Evolutionary conservation across 345 rosid species (phyloP), one percentile per base, ranked within the genome.

Genomic region (Eucalyptus polyanthemos): DNA sequence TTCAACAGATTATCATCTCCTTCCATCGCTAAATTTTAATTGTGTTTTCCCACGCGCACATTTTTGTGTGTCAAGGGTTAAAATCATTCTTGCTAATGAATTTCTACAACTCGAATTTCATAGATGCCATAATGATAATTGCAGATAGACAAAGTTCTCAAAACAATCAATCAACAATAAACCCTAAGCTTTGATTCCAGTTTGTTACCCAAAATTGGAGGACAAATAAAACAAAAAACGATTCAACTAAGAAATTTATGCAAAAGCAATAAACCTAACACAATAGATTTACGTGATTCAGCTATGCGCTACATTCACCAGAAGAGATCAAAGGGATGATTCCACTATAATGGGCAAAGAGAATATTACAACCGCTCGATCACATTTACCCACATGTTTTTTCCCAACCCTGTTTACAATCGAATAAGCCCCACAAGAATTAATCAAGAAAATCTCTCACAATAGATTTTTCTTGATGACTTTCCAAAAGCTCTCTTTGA

Each of bases 301-400:
- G 3, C 1, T 15, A 9, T 67, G 2, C 9, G 0, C 19, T 67
- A n/a, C 21, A 51, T n/a, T 15, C 21, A 67, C 11, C 0, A 0
- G 11, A 27, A 60, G n/a, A 60, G 67, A 27, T 60, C 31, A 25
- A 60, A 4, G 4, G 14, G 67, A 60, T 60, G 67, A 27, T 60
- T 60, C 8, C 31, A 27, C 31, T 60, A 27, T 60, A 60, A 60
- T 60, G 3, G 16, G 31, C 31, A 60, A 60, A 60, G n/a, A 60
- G 67, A n/a, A 15, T 2, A 67, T 67, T 31, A 67, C 40, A 14
- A 8, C 5, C 3, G 6, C 21, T 8, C 11, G 4, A n/a, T n/a
- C 40, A n/a, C 19, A 4, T 67, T n/a, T 8, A n/a, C 6, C 17
- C 76, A 3, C 76, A n/a, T 15, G 21, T 67, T 67, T 67, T 67